These are phyloP conservation scores for Entelexis sorbosivorans DNA, from an alignment of 1,139 yeast species.

Conservation along the genomic window DNA sequence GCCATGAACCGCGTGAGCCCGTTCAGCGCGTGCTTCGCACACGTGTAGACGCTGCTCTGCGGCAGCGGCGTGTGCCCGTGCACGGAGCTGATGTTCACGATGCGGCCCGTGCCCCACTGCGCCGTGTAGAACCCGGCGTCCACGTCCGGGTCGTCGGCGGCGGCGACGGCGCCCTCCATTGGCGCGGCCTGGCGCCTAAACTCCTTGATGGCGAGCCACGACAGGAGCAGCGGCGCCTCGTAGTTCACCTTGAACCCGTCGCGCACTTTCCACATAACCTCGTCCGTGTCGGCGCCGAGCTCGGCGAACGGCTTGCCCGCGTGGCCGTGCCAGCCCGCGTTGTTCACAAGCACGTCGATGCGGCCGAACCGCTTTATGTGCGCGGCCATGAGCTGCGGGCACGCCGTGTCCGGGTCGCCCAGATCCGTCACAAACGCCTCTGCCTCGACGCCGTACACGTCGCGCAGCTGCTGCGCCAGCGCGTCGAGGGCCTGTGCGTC, in stretches of 20 bases:
- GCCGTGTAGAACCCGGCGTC: constrained; percentile 15
- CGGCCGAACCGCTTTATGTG: constrained; percentile 16
- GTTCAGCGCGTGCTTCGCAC: constrained; percentile 17
- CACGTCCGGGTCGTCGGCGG: constrained; percentile 13
- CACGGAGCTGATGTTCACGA: constrained; percentile 19
- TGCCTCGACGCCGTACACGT: constrained; percentile 13
- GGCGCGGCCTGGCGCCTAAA: constrained; percentile 17
- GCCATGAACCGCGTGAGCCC: constrained; percentile 19
- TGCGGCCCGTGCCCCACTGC: constrained; percentile 20
- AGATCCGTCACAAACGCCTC: constrained; percentile 14
- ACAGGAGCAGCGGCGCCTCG: constrained; percentile 17
- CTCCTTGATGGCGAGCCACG: constrained; percentile 15
- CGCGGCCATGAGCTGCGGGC: constrained; percentile 9
- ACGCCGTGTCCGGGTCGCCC: constrained; percentile 13
- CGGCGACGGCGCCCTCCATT: not conserved
- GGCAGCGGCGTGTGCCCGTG: constrained; percentile 19
- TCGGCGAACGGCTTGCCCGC: constrained; percentile 18
- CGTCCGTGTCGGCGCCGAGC: constrained; percentile 10
- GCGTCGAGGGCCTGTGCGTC: not conserved
- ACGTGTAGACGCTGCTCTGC: constrained; percentile 13
- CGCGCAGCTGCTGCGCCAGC: constrained; percentile 13
- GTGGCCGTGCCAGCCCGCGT: constrained; percentile 20
- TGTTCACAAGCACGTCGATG: constrained; percentile 19
- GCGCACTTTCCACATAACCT: constrained; percentile 11
- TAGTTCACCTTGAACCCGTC: constrained; percentile 19